Evolutionary conservation across 2,329 filamentous ascomycete genomes (phyloP).

Genomic region (Nigrospora sphaerica): DNA sequence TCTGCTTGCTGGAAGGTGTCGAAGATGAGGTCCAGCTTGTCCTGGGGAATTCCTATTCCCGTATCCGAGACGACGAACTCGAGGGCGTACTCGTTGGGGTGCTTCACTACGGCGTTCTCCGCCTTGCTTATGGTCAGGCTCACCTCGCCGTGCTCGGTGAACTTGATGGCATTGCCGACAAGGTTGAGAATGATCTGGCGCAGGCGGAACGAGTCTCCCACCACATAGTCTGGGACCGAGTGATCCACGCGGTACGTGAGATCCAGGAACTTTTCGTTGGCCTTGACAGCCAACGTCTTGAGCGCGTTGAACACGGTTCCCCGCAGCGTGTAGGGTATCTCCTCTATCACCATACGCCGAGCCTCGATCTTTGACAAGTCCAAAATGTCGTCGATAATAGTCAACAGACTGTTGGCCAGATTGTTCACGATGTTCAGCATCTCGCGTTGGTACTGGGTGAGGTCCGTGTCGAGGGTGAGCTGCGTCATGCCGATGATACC

Average conservation of each 20-base stretch:
- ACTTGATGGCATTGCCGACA: constrained; percentile 98
- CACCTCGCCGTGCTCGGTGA: constrained; percentile 94
- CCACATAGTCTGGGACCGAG: constrained; percentile 88
- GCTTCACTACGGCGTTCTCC: constrained; percentile 57
- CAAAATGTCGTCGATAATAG: constrained; percentile 85
- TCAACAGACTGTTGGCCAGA: constrained; percentile 88
- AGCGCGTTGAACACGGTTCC: constrained; percentile 95
- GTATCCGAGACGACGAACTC: constrained; percentile 96
- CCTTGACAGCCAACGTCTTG: constrained; percentile 94
- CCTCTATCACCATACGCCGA: constrained; percentile 95
- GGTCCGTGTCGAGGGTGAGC: constrained; percentile 86
- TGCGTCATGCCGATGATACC: constrained; percentile 98
- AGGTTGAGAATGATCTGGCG: constrained; percentile 96
- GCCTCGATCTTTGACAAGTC: constrained; percentile 82
- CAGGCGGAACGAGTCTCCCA: constrained; percentile 92
- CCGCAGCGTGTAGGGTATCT: constrained; percentile 90
- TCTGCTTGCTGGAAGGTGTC: constrained; percentile 99
- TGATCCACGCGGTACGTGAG: constrained; percentile 91
- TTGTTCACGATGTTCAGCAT: constrained; percentile 99
- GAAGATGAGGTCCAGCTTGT: constrained; percentile 95
- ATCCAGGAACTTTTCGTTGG: constrained; percentile 90
- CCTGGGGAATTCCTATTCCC: constrained; percentile 89
- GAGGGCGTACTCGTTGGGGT: constrained; percentile 76
- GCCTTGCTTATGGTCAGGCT: constrained; percentile 78
- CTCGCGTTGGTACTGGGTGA: constrained; percentile 92